These are phyloP conservation scores for Neurospora sp. DNA, from an alignment of 495 filamentous ascomycete species.

Conservation along the genomic window DNA sequence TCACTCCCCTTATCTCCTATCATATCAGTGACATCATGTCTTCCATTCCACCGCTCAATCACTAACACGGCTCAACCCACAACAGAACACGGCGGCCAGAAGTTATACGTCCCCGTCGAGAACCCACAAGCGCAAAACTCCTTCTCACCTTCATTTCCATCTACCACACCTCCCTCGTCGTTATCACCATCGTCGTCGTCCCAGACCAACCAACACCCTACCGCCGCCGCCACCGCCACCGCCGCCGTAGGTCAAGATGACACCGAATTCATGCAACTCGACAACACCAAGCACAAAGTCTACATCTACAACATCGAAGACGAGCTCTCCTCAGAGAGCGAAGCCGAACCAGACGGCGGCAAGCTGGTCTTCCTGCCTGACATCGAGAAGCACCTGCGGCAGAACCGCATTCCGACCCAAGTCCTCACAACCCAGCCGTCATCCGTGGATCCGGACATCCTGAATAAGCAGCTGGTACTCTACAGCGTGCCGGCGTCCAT, in stretches of 20 bases:
- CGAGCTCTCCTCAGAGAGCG: slow-evolving; percentile 64
- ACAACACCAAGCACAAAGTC: slow-evolving; percentile 76
- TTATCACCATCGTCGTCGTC: background rate
- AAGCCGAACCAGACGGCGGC: slow-evolving; percentile 36
- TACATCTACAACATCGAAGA: slow-evolving; percentile 87
- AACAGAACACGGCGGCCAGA: slow-evolving; percentile 43
- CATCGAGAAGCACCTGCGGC: slow-evolving; percentile 62
- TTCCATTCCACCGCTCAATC: background rate
- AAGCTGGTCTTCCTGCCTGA: slow-evolving; percentile 70
- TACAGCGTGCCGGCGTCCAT: slow-evolving; percentile 72
- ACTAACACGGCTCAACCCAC: slow-evolving; percentile 7
- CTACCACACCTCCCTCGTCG: background rate
- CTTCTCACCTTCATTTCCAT: slow-evolving; percentile 4
- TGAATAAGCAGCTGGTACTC: slow-evolving; percentile 62
- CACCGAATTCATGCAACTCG: slow-evolving; percentile 66
- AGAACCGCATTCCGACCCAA: slow-evolving; percentile 51
- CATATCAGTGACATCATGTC: background rate
- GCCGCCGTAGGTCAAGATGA: slow-evolving; percentile 16
- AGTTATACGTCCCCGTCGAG: slow-evolving; percentile 47
- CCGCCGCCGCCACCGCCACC: background rate
- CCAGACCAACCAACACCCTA: background rate
- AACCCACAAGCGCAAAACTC: slow-evolving; percentile 14
- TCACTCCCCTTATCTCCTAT: slow-evolving; percentile 1
- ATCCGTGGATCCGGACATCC: slow-evolving; percentile 29
- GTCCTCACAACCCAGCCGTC: slow-evolving; percentile 29